Conservation (phyloP, 495 filamentous ascomycete species). For the Sphaerosporella brunnea region DNA sequence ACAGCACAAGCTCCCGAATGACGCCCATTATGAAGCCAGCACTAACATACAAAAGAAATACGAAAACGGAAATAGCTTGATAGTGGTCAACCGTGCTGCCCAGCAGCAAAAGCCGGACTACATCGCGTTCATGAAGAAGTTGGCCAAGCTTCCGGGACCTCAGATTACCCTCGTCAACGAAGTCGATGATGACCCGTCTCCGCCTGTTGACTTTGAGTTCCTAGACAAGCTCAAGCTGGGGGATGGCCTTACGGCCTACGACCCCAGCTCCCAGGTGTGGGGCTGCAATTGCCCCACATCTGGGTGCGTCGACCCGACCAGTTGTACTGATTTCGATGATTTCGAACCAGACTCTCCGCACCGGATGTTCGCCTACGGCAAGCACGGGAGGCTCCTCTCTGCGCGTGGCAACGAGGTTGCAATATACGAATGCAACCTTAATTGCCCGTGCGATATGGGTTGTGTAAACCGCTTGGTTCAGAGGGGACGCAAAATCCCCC, state of each 20-base stretch:
- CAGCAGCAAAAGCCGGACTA: slow-evolving; percentile 17
- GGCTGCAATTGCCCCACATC: slow-evolving; percentile 34
- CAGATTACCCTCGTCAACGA: slow-evolving; percentile 36
- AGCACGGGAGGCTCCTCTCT: slow-evolving; percentile 13
- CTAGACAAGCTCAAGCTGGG: slow-evolving; percentile 32
- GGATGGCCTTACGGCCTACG: slow-evolving; percentile 31
- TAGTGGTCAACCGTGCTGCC: too few species aligned
- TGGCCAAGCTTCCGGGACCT: slow-evolving; percentile 13
- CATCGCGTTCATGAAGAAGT: slow-evolving; percentile 10
- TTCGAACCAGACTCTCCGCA: neutral
- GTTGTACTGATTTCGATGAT: slow-evolving; percentile 39
- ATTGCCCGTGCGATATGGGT: slow-evolving; percentile 44
- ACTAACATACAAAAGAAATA: too few species aligned
- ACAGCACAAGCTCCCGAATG: too few species aligned
- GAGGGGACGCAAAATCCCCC: slow-evolving; percentile 49
- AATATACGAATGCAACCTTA: slow-evolving; percentile 70
- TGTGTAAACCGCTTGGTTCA: slow-evolving; percentile 77
- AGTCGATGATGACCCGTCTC: slow-evolving; percentile 26
- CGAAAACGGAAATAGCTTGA: too few species aligned
- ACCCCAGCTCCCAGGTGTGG: slow-evolving; percentile 33
- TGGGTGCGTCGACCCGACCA: slow-evolving; percentile 24
- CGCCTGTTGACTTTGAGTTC: slow-evolving; percentile 36
- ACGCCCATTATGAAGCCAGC: too few species aligned
- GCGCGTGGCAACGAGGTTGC: slow-evolving; percentile 19
- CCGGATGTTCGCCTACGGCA: slow-evolving; percentile 11